Evolutionary conservation across 805 yeast species (phyloP).

Genomic region (Saturnispora ahearnii): DNA sequence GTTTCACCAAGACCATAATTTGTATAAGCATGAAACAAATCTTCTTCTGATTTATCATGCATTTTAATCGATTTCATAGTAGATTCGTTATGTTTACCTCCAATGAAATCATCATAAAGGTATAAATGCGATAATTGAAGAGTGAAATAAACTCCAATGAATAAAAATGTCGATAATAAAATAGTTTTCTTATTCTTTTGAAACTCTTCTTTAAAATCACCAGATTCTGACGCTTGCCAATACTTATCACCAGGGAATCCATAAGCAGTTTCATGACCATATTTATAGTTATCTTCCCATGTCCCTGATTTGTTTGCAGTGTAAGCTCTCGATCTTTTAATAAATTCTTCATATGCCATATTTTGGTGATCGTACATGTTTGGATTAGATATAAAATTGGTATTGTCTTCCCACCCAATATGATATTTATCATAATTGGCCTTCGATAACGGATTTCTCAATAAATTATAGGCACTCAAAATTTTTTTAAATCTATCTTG

Average conservation of each 20-base stretch:
- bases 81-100: constrained; percentile 21
- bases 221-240: constrained; percentile 22
- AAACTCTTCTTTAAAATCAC: constrained; percentile 22
- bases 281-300: constrained; percentile 25
- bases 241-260: constrained; percentile 22
- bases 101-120: constrained; percentile 26
- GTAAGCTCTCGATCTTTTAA: constrained; percentile 4
- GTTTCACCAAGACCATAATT: constrained; percentile 47
- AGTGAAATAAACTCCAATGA: constrained; percentile 21
- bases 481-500: constrained; percentile 45
- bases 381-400: constrained; percentile 16
- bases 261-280: constrained; percentile 16
- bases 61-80: constrained; percentile 17
- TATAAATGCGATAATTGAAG: constrained; percentile 25
- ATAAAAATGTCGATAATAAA: constrained; percentile 20
- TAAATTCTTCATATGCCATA: constrained; percentile 10
- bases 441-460: constrained; percentile 37
- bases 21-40: constrained; percentile 33
- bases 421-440: constrained; percentile 38
- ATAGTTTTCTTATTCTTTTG: constrained; percentile 23
- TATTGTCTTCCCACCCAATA: constrained; percentile 36
- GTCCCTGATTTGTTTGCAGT: constrained; percentile 19
- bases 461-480: constrained; percentile 49
- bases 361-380: constrained; percentile 16
- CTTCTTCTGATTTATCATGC: constrained; percentile 34